These are phyloP conservation scores for Fusarium sp. DNA, from an alignment of 2,329 filamentous ascomycete genomes.

Conservation along the genomic window DNA sequence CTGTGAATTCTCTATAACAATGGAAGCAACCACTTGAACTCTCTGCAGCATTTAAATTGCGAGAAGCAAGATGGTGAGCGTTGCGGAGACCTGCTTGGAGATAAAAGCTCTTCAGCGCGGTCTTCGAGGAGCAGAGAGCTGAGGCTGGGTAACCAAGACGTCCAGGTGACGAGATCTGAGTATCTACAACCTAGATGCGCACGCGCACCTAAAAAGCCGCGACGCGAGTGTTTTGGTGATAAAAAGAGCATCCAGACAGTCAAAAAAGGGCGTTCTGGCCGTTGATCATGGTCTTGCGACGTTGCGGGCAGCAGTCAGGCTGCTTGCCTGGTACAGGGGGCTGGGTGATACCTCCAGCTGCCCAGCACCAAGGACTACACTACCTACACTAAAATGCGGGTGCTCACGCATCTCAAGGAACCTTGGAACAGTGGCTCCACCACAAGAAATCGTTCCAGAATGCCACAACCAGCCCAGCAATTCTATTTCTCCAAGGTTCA, in stretches of 20 bases:
- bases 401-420: slow-evolving; percentile 40
- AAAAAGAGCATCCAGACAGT: slow-evolving; percentile 43
- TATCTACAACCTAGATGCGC: slow-evolving; percentile 44
- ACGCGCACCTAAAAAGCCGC: slow-evolving; percentile 42
- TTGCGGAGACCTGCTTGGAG: slow-evolving; percentile 46
- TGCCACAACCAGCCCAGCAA: slow-evolving; percentile 38
- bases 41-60: slow-evolving; percentile 51
- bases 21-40: slow-evolving; percentile 44
- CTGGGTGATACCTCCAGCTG: slow-evolving; percentile 28
- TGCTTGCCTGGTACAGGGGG: slow-evolving; percentile 43
- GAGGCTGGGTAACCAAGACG: slow-evolving; percentile 39
- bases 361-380: slow-evolving; percentile 41
- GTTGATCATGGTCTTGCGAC: slow-evolving; percentile 41
- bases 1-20: slow-evolving; percentile 51
- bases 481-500: slow-evolving; percentile 29
- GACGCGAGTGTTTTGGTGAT: slow-evolving; percentile 45
- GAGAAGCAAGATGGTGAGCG: slow-evolving; percentile 45
- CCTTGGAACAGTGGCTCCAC: slow-evolving; percentile 43
- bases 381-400: slow-evolving; percentile 40
- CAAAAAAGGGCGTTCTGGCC: slow-evolving; percentile 35
- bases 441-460: slow-evolving; percentile 38
- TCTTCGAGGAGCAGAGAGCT: slow-evolving; percentile 43
- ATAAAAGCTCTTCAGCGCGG: slow-evolving; percentile 39
- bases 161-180: slow-evolving; percentile 43
- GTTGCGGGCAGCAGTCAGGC: slow-evolving; percentile 33